These are phyloP conservation scores for Teratosphaeria destructans DNA, from an alignment of 2,329 filamentous ascomycete genomes.

Conservation along the genomic window DNA sequence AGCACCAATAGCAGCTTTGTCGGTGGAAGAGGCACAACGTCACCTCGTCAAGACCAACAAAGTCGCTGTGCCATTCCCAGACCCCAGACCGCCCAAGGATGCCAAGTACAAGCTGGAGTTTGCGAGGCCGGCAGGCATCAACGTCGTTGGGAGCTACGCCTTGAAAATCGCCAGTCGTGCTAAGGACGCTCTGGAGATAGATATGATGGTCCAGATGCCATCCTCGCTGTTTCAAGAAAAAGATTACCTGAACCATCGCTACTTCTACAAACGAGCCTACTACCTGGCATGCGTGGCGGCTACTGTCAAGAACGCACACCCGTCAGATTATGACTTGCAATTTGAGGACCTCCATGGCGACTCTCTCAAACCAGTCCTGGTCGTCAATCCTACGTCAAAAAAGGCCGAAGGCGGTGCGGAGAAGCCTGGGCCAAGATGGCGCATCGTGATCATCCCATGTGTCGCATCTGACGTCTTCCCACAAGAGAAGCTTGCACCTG, in stretches of 20 bases:
- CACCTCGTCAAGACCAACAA: slow-evolving; percentile 56
- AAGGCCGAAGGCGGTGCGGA: slow-evolving; percentile 8
- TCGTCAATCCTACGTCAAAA: slow-evolving; percentile 29
- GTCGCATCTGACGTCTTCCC: slow-evolving; percentile 61
- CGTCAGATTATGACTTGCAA: slow-evolving; percentile 42
- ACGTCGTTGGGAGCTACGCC: slow-evolving; percentile 81
- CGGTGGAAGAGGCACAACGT: slow-evolving; percentile 56
- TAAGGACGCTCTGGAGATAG: slow-evolving; percentile 46
- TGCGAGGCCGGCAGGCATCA: slow-evolving; percentile 63
- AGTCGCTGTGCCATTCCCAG: slow-evolving; percentile 71
- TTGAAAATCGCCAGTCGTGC: slow-evolving; percentile 61
- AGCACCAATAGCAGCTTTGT: slow-evolving; percentile 38
- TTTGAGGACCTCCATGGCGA: slow-evolving; percentile 24
- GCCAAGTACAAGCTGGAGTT: slow-evolving; percentile 75
- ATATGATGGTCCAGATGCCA: slow-evolving; percentile 84
- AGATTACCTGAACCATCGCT: slow-evolving; percentile 84
- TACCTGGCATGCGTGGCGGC: slow-evolving; percentile 75
- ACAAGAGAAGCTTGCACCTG: slow-evolving; percentile 57
- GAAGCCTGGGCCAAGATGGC: slow-evolving; percentile 35
- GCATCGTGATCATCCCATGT: slow-evolving; percentile 69
- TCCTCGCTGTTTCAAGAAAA: slow-evolving; percentile 73
- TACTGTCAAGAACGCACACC: slow-evolving; percentile 53
- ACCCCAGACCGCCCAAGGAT: slow-evolving; percentile 65
- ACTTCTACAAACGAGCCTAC: slow-evolving; percentile 89
- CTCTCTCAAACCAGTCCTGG: slow-evolving; percentile 56